Conservation (phyloP, 2,329 filamentous ascomycete species). For the Pseudocercospora crystallina region DNA sequence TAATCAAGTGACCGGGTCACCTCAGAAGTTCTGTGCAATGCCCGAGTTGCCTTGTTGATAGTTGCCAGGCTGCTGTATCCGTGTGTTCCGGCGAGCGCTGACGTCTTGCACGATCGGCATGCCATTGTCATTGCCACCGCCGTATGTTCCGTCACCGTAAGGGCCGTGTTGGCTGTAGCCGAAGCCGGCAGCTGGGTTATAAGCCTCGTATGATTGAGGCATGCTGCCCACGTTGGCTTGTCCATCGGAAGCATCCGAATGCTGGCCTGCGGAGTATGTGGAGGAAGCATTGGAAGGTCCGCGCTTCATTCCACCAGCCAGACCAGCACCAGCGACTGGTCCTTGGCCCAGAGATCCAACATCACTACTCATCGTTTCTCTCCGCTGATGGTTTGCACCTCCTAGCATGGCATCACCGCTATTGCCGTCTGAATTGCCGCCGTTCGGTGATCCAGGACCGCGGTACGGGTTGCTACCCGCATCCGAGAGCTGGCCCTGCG, state of each 20-base stretch:
- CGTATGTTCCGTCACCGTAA: conserved; percentile 57
- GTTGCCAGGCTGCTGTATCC: conserved; percentile 86
- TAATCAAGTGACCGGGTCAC: neutral
- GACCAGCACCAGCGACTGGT: conserved; percentile 63
- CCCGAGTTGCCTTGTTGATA: conserved; percentile 88
- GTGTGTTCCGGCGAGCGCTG: conserved; percentile 84
- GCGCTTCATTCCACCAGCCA: conserved; percentile 67
- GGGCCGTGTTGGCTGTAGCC: conserved; percentile 58
- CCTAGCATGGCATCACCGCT: conserved; percentile 58
- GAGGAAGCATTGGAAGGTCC: conserved; percentile 95
- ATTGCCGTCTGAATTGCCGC: conserved; percentile 49
- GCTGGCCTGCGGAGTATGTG: conserved; percentile 80
- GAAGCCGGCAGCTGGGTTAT: conserved; percentile 39
- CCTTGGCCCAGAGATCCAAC: conserved; percentile 66
- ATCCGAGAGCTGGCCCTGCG: conserved; percentile 62
- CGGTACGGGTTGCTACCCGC: conserved; percentile 51
- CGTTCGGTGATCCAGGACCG: conserved; percentile 59
- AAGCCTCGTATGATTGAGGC: conserved; percentile 34
- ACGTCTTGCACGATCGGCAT: conserved; percentile 92
- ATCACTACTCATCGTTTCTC: conserved; percentile 65
- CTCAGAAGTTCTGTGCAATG: conserved; percentile 94
- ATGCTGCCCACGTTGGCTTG: conserved; percentile 21
- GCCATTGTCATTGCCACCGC: conserved; percentile 47
- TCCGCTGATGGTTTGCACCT: conserved; percentile 35
- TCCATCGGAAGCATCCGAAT: conserved; percentile 64